These are phyloP conservation scores for Metarhizium rileyi DNA, from an alignment of 2,329 filamentous ascomycete species.

Conservation along the genomic window DNA sequence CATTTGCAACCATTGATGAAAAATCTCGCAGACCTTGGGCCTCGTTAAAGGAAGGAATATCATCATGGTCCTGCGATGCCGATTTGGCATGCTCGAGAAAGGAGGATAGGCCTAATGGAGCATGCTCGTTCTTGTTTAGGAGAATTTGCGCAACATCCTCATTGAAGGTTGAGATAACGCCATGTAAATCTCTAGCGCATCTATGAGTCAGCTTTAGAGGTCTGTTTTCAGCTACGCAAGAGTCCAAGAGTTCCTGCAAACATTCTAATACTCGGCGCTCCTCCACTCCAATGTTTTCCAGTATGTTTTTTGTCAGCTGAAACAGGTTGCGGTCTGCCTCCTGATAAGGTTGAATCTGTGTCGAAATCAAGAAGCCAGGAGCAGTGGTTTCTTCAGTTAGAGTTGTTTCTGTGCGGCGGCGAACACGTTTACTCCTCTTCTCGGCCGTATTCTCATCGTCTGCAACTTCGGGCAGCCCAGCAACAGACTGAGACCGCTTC, in stretches of 20 bases:
- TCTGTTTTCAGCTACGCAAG: slow-evolving; percentile 41
- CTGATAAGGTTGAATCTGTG: slow-evolving; percentile 46
- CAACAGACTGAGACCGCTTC: slow-evolving; percentile 53
- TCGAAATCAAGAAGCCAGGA: slow-evolving; percentile 40
- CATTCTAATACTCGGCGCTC: slow-evolving; percentile 36
- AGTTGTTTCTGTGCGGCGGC: slow-evolving; percentile 41
- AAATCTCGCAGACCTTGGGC: slow-evolving; percentile 42
- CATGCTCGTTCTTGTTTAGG: slow-evolving; percentile 42
- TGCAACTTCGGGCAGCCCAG: slow-evolving; percentile 43
- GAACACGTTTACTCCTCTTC: slow-evolving; percentile 56
- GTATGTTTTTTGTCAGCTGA: slow-evolving; percentile 42
- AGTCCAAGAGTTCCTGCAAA: slow-evolving; percentile 41
- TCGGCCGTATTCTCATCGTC: slow-evolving; percentile 49
- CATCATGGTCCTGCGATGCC: slow-evolving; percentile 38
- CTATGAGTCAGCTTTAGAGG: slow-evolving; percentile 35
- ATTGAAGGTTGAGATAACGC: slow-evolving; percentile 38
- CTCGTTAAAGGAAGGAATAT: slow-evolving; percentile 41
- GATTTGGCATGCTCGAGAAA: slow-evolving; percentile 56
- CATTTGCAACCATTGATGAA: slow-evolving; percentile 34
- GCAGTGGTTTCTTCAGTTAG: slow-evolving; percentile 43
- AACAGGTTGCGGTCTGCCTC: slow-evolving; percentile 48
- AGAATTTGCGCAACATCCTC: slow-evolving; percentile 45
- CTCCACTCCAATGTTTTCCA: slow-evolving; percentile 45
- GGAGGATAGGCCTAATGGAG: slow-evolving; percentile 45
- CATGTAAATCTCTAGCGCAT: slow-evolving; percentile 39